Conservation (phyloP, 2,329 filamentous ascomycete genomes). For the Curvularia eragrostidis region DNA sequence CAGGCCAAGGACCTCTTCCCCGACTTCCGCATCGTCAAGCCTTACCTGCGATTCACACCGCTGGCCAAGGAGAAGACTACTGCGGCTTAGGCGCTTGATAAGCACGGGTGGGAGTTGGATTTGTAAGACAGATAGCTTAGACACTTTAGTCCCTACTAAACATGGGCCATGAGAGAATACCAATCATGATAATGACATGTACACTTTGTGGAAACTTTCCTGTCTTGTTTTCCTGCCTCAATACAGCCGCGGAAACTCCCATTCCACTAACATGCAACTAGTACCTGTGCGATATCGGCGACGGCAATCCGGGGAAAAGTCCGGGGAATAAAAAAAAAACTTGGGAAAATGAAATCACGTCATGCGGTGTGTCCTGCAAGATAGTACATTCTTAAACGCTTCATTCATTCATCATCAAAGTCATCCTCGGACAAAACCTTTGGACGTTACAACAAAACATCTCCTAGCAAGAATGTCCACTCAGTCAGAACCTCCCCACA, state of each 20-base stretch:
- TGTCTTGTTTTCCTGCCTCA: background rate
- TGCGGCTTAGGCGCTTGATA: constrained; percentile 42
- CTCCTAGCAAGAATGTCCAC: background rate
- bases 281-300: background rate
- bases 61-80: constrained; percentile 65
- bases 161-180: background rate
- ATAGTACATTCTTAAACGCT: background rate
- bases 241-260: background rate
- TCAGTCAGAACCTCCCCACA: background rate
- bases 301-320: background rate
- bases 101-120: background rate
- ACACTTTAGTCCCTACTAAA: background rate
- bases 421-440: background rate
- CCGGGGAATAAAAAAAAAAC: background rate
- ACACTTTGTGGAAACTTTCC: background rate
- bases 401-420: background rate
- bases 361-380: background rate
- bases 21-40: constrained; percentile 67
- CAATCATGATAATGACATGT: background rate
- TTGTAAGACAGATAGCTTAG: background rate
- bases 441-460: background rate
- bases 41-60: constrained; percentile 66
- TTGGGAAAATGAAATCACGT: background rate
- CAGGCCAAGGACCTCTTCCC: constrained; percentile 66
- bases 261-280: background rate